These are phyloP conservation scores for Trypethelium eluteriae DNA, from an alignment of 495 filamentous ascomycete genomes.

Conservation along the genomic window DNA sequence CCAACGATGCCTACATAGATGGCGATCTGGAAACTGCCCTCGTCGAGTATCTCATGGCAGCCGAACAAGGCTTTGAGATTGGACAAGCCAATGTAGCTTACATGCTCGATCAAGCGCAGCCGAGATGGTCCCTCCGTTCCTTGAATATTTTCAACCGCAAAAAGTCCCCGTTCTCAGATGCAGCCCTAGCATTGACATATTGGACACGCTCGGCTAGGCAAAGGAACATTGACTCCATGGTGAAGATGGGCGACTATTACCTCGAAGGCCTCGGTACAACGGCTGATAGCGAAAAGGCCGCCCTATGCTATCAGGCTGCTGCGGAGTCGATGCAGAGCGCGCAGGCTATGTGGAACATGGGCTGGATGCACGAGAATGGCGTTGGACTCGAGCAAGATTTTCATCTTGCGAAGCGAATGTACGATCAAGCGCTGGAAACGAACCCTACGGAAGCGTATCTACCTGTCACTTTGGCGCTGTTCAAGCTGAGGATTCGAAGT, in stretches of 20 bases:
- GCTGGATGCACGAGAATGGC: conserved; percentile 99
- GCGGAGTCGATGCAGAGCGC: conserved; percentile 85
- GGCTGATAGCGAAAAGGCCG: conserved; percentile 63
- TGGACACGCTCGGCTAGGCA: conserved; percentile 96
- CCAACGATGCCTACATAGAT: conserved; percentile 73
- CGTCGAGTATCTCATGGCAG: conserved; percentile 79
- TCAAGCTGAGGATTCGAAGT: conserved; percentile 76
- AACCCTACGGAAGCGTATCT: conserved; percentile 81
- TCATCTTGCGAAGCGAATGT: conserved; percentile 92
- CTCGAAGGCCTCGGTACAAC: conserved; percentile 67
- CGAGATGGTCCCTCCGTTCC: conserved; percentile 32
- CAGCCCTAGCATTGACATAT: conserved; percentile 76
- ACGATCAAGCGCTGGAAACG: conserved; percentile 83
- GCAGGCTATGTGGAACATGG: conserved; percentile 93
- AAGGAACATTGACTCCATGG: conserved; percentile 81
- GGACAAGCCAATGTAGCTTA: conserved; percentile 93
- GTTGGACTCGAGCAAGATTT: conserved; percentile 91
- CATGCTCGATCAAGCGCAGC: conserved; percentile 74
- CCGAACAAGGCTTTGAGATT: conserved; percentile 91
- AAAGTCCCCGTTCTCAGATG: conserved; percentile 55
- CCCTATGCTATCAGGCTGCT: conserved; percentile 82
- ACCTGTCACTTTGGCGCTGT: conserved; percentile 79
- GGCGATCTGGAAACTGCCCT: conserved; percentile 84
- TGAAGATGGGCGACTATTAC: conserved; percentile 99
- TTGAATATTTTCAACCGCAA: conserved; percentile 19